Conservation (phyloP, 371 early-diverging fungal species). For the Syncephalastrum contaminatum region DNA sequence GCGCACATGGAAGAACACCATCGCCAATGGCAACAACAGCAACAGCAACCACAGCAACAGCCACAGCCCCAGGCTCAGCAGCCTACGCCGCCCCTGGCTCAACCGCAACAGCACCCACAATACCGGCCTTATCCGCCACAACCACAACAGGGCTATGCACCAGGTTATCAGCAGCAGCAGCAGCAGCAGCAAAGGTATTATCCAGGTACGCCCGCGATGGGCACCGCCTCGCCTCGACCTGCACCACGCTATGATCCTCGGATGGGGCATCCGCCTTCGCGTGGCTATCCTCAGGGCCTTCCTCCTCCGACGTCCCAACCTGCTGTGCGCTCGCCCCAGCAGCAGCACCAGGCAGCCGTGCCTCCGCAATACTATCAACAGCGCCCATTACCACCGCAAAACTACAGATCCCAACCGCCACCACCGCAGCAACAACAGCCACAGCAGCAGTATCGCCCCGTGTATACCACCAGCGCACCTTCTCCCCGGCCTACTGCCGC, state of each 20-base stretch:
- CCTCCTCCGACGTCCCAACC: conserved; percentile 1
- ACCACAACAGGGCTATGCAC: conserved; percentile 1
- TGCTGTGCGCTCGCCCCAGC: conserved; percentile 3
- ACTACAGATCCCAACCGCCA: conserved; percentile 10
- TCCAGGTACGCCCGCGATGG: not conserved
- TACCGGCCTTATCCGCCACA: conserved; percentile 8
- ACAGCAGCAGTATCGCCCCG: conserved; percentile 8
- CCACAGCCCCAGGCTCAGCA: conserved; percentile 14
- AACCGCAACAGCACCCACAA: conserved; percentile 6
- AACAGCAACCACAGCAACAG: conserved; percentile 6
- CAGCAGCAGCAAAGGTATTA: conserved; percentile 5
- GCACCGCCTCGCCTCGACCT: conserved; percentile 15
- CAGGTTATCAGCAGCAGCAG: conserved; percentile 5
- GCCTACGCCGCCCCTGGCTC: conserved; percentile 3
- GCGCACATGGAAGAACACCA: conserved; percentile 31
- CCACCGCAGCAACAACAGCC: conserved; percentile 9
- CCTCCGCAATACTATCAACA: conserved; percentile 4
- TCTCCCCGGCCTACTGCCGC: conserved; percentile 9
- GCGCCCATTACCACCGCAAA: not conserved
- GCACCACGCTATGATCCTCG: conserved; percentile 12
- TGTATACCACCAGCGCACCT: conserved; percentile 9
- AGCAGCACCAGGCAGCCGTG: conserved; percentile 5
- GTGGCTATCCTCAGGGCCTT: not conserved
- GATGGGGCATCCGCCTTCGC: conserved; percentile 2
- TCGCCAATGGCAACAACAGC: conserved; percentile 14